Percentiles rank a stretch among this genome's conserved stretches.
phyloP scores from a whole-genome alignment of 345 rosid species.

The Noccaea caerulescens region DNA sequence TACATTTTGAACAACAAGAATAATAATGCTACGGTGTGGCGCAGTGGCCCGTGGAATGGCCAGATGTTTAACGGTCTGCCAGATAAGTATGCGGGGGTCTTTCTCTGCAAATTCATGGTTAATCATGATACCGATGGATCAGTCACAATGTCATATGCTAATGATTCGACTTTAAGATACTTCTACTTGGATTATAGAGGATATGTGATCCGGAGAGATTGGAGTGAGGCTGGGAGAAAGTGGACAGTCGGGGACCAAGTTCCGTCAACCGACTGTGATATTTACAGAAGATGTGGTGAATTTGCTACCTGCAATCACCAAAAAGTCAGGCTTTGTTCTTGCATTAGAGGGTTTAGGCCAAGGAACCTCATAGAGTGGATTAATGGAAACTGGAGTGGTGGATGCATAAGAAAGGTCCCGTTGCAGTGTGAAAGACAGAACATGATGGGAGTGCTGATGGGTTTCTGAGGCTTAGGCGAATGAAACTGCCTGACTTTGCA shows the following conservation, averaged over 20 bases:
- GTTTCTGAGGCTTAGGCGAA: constrained; percentile 41
- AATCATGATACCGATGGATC: constrained; percentile 28
- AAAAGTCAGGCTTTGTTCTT: constrained; percentile 48
- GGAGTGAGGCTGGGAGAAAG: constrained; percentile 25
- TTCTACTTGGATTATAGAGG: constrained; percentile 40
- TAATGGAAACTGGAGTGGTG: constrained; percentile 52
- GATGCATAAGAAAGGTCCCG: constrained; percentile 50
- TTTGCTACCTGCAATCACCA: constrained; percentile 48
- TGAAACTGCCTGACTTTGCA: constrained; percentile 52
- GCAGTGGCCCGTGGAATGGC: constrained; percentile 67
- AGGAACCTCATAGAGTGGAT: constrained; percentile 49
- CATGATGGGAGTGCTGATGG: constrained; percentile 45
- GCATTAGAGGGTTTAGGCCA: constrained; percentile 61
- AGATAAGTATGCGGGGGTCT: constrained; percentile 34
- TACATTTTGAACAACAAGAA: too few relatives aligned
- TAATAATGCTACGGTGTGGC: constrained; percentile 49
- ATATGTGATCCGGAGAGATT: constrained; percentile 17
- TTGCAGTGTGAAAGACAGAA: constrained; percentile 44
- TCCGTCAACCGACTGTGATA: constrained; percentile 43
- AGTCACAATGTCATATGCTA: constrained; percentile 19
- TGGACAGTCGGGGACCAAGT: constrained; percentile 9
- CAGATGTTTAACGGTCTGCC: constrained; percentile 44
- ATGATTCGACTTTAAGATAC: constrained; percentile 7
- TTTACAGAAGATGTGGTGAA: constrained; percentile 57
- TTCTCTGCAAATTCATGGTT: constrained; percentile 41